These are phyloP conservation scores for Colletotrichum sp. DNA, from an alignment of 2,329 filamentous ascomycete genomes.

Conservation along the genomic window DNA sequence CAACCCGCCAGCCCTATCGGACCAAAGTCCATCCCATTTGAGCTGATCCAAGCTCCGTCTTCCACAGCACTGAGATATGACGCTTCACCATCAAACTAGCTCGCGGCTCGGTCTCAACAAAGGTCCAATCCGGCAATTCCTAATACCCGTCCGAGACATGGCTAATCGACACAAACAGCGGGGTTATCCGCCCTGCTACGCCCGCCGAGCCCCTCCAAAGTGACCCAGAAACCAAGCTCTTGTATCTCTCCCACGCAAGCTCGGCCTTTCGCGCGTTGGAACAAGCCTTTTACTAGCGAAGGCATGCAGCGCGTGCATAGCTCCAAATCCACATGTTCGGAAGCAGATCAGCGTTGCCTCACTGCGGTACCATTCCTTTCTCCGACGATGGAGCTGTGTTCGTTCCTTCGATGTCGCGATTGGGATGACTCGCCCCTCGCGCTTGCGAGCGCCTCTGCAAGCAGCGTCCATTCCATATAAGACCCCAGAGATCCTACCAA, in stretches of 20 bases:
- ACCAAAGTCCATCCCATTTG: not conserved
- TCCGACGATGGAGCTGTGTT: not conserved
- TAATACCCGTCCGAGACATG: not conserved
- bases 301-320: not conserved
- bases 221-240: not conserved
- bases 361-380: not conserved
- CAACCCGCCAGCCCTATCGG: not conserved
- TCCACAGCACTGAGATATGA: not conserved
- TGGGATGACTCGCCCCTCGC: not conserved
- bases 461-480: not conserved
- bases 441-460: not conserved
- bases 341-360: not conserved
- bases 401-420: not conserved
- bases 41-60: not conserved
- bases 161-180: not conserved
- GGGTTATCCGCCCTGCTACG: not conserved
- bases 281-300: not conserved
- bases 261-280: conserved; percentile 9
- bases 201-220: not conserved
- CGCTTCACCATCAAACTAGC: not conserved
- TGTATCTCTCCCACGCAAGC: not conserved
- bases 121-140: not conserved
- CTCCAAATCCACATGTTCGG: not conserved
- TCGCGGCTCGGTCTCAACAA: not conserved
- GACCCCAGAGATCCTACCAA: not conserved